Conservation (phyloP, 352 stramenopile genomes). For the Phytopythium chamaehyphon region DNA sequence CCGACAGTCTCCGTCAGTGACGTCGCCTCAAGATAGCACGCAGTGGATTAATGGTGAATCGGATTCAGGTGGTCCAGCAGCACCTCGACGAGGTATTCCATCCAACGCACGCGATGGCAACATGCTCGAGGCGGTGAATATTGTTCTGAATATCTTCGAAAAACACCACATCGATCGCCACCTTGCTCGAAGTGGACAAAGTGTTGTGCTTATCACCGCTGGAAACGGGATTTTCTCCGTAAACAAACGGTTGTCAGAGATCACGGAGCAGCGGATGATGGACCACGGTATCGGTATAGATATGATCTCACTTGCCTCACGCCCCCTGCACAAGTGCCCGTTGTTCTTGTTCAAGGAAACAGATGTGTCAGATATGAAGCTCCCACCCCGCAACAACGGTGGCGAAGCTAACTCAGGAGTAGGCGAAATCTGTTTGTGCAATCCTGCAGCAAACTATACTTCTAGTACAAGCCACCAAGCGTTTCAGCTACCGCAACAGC, state of each 20-base stretch:
- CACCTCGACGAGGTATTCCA: conserved; percentile 37
- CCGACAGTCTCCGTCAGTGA: background rate
- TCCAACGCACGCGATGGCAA: conserved; percentile 89
- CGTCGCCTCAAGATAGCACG: background rate
- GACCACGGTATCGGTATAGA: conserved; percentile 99
- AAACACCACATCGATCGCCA: conserved; percentile 98
- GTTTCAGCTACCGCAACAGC: background rate
- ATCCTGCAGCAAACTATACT: conserved; percentile 12
- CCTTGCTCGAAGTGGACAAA: conserved; percentile 94
- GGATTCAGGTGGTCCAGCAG: conserved; percentile 6
- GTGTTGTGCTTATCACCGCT: conserved; percentile 94
- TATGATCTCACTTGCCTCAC: conserved; percentile 93
- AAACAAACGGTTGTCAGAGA: conserved; percentile 92
- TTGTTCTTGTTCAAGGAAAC: conserved; percentile 96
- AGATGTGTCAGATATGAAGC: conserved; percentile 55
- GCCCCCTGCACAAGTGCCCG: conserved; percentile 95
- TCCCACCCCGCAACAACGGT: conserved; percentile 30
- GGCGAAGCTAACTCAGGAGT: conserved; percentile 8
- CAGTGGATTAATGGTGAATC: conserved; percentile 3
- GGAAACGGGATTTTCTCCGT: conserved; percentile 97
- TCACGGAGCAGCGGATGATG: conserved; percentile 99
- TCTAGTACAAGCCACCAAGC: conserved; percentile 5
- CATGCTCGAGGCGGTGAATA: conserved; percentile 97
- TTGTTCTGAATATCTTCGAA: conserved; percentile 98
- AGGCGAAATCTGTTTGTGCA: conserved; percentile 43